These are phyloP conservation scores for Achaetomiella virescens DNA, from an alignment of 495 filamentous ascomycete species.

Conservation along the genomic window DNA sequence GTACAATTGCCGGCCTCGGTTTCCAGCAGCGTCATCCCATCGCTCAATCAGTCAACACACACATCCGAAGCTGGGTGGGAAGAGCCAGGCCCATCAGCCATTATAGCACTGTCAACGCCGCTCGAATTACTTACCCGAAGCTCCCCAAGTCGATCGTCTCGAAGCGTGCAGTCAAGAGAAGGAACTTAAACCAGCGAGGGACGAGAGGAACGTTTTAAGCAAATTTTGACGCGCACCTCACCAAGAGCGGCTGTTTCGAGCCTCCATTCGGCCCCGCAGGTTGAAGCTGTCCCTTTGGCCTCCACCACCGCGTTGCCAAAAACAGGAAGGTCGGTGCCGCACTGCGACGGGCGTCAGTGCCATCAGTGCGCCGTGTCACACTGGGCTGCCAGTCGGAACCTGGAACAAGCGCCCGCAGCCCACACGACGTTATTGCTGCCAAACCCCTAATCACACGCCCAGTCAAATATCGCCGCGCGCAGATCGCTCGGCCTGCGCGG, in stretches of 20 bases:
- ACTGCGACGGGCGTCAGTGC: not conserved
- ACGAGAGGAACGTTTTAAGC: not conserved
- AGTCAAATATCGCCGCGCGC: too few species aligned
- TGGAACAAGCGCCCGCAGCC: conserved; percentile 9
- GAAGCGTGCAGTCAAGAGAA: not conserved
- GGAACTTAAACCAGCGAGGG: not conserved
- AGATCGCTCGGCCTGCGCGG: too few species aligned
- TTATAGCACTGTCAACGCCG: not conserved
- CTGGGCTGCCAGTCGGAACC: conserved; percentile 5
- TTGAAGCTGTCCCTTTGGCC: conserved; percentile 15
- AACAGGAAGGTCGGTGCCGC: conserved; percentile 23
- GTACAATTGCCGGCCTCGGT: not conserved
- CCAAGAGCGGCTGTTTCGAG: too few species aligned
- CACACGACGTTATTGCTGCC: not conserved
- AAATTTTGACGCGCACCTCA: not conserved
- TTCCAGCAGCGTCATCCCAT: not conserved
- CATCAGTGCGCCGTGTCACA: conserved; percentile 4
- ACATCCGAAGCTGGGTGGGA: not conserved
- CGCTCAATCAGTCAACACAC: not conserved
- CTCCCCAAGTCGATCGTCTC: not conserved
- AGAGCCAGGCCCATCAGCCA: not conserved
- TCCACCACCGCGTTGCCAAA: conserved; percentile 19
- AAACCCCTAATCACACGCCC: conserved; percentile 6
- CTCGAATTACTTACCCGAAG: not conserved
- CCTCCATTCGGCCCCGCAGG: too few species aligned